These are phyloP conservation scores for Phyllosticta citrichinensis DNA, from an alignment of 2,329 filamentous ascomycete species.

Conservation along the genomic window DNA sequence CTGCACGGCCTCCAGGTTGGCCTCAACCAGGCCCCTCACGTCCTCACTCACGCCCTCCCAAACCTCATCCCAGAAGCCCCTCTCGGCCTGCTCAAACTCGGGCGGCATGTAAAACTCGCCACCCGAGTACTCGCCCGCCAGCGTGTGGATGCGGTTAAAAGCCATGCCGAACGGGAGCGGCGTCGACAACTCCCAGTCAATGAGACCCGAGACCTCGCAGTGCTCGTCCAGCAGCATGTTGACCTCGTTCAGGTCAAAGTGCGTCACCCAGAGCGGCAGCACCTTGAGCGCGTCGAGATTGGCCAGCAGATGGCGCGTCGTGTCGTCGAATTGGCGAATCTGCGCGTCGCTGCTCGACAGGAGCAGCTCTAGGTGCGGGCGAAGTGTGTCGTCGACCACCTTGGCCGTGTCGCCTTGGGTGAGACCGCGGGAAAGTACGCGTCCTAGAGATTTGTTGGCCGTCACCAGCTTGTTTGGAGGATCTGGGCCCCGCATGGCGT, in stretches of 20 bases:
- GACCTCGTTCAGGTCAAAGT: slow-evolving; percentile 14
- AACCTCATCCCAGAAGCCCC: too few species aligned
- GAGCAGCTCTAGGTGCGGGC: slow-evolving; percentile 10
- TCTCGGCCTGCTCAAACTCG: too few species aligned
- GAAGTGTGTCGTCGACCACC: slow-evolving; percentile 8
- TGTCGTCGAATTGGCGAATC: slow-evolving; percentile 9
- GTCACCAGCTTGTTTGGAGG: too few species aligned
- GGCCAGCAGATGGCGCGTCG: slow-evolving; percentile 8
- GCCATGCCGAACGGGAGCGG: slow-evolving; percentile 15
- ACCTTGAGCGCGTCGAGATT: slow-evolving; percentile 13
- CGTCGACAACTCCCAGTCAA: slow-evolving; percentile 15
- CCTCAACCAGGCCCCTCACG: too few species aligned
- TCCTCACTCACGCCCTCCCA: too few species aligned
- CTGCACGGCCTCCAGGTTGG: too few species aligned
- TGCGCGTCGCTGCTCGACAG: slow-evolving; percentile 9
- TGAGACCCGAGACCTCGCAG: slow-evolving; percentile 14
- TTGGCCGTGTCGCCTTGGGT: too few species aligned
- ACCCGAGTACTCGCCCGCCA: neutral
- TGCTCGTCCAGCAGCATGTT: slow-evolving; percentile 15
- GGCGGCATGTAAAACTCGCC: neutral
- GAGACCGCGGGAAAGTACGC: too few species aligned
- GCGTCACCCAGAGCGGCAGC: slow-evolving; percentile 13
- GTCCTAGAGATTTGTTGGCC: too few species aligned
- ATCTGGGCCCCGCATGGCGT: too few species aligned
- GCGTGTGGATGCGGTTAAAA: slow-evolving; percentile 11